phyloP scores from a whole-genome alignment of 2,329 filamentous ascomycete genomes.

The Scedosporium aurantiacum region DNA sequence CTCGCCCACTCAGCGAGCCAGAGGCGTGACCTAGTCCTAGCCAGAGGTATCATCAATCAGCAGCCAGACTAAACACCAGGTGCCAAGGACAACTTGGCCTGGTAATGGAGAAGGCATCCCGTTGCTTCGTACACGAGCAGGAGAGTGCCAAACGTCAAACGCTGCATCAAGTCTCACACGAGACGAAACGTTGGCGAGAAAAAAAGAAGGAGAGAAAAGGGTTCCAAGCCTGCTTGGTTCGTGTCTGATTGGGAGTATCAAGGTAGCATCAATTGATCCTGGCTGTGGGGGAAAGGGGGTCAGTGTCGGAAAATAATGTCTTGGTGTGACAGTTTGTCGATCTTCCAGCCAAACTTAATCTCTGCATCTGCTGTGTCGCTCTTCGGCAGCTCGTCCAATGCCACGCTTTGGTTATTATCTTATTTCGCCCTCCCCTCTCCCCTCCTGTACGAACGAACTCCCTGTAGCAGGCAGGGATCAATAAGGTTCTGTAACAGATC shows the following conservation, averaged over 20 bases:
- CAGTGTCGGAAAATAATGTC: neutral
- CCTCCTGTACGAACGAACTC: neutral
- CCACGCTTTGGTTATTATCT: neutral
- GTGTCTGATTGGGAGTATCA: too few species aligned
- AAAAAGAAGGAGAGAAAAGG: neutral
- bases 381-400: neutral
- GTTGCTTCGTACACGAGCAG: neutral
- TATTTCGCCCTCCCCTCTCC: neutral
- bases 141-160: neutral
- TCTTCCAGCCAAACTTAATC: neutral
- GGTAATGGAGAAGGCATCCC: neutral
- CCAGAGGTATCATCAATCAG: neutral
- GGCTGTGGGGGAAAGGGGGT: neutral
- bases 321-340: neutral
- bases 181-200: neutral
- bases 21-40: too few species aligned
- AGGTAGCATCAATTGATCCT: too few species aligned
- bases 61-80: neutral
- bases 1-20: neutral
- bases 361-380: neutral
- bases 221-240: too few species aligned
- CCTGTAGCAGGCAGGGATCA: neutral
- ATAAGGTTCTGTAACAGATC: neutral
- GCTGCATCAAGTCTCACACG: neutral
- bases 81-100: neutral